Evolutionary conservation across 2,329 filamentous ascomycete species (phyloP).

Genomic region (Diaporthe citrichinensis): DNA sequence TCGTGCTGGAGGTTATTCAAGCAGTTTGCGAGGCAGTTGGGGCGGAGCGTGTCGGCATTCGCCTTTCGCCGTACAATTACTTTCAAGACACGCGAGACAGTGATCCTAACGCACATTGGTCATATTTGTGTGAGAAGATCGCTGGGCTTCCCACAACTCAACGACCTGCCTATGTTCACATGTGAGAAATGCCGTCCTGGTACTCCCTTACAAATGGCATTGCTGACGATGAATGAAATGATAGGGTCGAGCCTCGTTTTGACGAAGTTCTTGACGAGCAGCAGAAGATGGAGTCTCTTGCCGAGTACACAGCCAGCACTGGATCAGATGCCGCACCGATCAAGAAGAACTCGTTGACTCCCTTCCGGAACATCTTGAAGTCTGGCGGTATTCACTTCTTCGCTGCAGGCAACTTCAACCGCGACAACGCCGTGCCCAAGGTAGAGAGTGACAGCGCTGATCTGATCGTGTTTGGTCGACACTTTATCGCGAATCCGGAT

Average conservation of each 20-base stretch:
- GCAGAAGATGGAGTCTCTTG: constrained; percentile 57
- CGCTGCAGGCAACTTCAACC: constrained; percentile 62
- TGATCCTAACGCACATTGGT: constrained; percentile 53
- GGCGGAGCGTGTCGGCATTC: constrained; percentile 66
- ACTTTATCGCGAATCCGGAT: constrained; percentile 65
- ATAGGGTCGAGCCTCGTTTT: constrained; percentile 61
- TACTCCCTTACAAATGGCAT: neutral
- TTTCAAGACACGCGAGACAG: constrained; percentile 48
- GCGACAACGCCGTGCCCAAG: constrained; percentile 56
- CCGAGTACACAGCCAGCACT: constrained; percentile 47
- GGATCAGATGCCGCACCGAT: constrained; percentile 1
- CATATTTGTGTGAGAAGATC: constrained; percentile 52
- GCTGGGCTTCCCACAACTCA: constrained; percentile 51
- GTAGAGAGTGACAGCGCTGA: constrained; percentile 57
- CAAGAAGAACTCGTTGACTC: constrained; percentile 51
- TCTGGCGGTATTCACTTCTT: constrained; percentile 60
- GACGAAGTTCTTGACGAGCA: constrained; percentile 61
- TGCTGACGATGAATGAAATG: neutral
- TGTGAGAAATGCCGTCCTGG: constrained; percentile 49
- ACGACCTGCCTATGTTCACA: constrained; percentile 61
- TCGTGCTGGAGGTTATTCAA: constrained; percentile 65
- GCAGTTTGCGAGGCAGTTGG: constrained; percentile 60
- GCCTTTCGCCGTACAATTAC: constrained; percentile 67
- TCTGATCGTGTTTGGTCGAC: constrained; percentile 62
- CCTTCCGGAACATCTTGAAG: constrained; percentile 58